Conservation (phyloP, 345 rosid species). For the Camelina hispida region DNA sequence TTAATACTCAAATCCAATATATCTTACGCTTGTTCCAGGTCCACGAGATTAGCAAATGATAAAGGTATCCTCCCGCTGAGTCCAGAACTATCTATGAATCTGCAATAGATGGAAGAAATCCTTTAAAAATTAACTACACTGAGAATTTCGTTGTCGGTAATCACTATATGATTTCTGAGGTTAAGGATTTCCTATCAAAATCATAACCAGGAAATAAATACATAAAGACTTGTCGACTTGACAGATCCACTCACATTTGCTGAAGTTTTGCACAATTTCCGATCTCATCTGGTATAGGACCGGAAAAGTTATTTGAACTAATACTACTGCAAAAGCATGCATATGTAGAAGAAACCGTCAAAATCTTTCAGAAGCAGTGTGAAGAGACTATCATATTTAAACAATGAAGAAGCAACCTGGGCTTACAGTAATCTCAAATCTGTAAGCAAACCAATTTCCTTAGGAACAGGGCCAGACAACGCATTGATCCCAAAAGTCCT, state of each 20-base stretch:
- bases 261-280: conserved; percentile 57
- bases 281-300: conserved; percentile 67
- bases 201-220: background rate
- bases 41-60: conserved; percentile 52
- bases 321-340: conserved; percentile 42
- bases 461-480: conserved; percentile 68
- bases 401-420: conserved; percentile 1
- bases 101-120: conserved; percentile 35
- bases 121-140: background rate
- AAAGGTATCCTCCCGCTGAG: conserved; percentile 63
- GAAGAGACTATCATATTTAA: background rate
- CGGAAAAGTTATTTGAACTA: conserved; percentile 67
- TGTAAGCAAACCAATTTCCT: conserved; percentile 67
- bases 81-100: conserved; percentile 62
- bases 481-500: conserved; percentile 66
- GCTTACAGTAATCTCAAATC: conserved; percentile 60
- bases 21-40: conserved; percentile 40
- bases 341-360: conserved; percentile 10
- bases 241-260: conserved; percentile 58
- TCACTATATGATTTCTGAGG: background rate
- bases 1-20: background rate
- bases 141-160: background rate
- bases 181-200: background rate
- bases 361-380: background rate
- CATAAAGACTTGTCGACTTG: background rate